Conservation (phyloP, 1,284 basidiomycete species). For the Rhodotorula sp. region DNA sequence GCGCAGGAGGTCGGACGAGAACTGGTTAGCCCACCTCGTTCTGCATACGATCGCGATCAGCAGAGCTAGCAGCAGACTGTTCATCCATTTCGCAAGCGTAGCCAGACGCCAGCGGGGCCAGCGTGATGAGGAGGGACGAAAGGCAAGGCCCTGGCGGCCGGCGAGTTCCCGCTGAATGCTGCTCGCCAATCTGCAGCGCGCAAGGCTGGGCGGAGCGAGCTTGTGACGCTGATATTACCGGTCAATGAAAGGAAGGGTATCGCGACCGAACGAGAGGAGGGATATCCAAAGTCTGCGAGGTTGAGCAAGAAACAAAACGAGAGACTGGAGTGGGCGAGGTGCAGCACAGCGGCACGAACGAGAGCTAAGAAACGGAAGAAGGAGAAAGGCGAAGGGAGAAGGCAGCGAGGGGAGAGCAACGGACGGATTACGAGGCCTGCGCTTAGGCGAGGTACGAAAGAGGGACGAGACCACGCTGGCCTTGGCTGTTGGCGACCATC, state of each 20-base stretch:
- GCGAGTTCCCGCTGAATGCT: no score
- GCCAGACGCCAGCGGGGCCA: no score
- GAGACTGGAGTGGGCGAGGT: conserved; percentile 1
- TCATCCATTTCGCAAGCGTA: background rate
- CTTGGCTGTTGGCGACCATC: conserved; percentile 29
- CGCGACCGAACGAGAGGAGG: background rate
- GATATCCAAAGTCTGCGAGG: background rate
- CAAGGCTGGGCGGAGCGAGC: no score
- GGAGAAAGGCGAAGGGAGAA: background rate
- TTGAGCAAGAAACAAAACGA: background rate
- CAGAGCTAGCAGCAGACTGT: background rate
- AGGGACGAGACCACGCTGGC: conserved; percentile 37
- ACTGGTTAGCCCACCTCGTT: background rate
- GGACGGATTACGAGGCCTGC: background rate
- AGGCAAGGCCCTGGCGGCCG: no score
- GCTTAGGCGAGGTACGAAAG: conserved; percentile 26
- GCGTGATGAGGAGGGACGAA: no score
- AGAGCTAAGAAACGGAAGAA: background rate
- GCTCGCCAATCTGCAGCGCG: no score
- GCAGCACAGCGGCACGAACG: background rate
- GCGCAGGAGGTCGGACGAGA: background rate
- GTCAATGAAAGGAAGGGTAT: background rate
- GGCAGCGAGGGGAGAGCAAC: background rate
- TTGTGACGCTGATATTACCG: background rate
- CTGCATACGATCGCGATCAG: background rate